phyloP scores from a whole-genome alignment of 2,329 filamentous ascomycete species.

The Didymella arachidicola region DNA sequence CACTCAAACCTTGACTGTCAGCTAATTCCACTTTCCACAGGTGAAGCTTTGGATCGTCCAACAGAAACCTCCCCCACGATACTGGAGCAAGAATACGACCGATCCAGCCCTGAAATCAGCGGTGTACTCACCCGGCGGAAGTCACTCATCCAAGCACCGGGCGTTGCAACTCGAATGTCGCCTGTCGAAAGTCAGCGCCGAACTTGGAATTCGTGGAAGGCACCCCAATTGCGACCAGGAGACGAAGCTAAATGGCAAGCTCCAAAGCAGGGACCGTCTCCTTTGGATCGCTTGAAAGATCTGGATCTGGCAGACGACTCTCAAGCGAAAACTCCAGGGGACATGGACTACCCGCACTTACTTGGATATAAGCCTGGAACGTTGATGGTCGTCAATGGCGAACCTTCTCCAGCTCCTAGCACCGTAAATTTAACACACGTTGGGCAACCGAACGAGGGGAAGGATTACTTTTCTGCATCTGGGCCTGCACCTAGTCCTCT shows the following conservation, averaged over 20 bases:
- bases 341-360: conserved; percentile 53
- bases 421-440: conserved; percentile 24
- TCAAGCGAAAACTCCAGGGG: conserved; percentile 52
- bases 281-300: conserved; percentile 31
- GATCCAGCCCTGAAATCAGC: conserved; percentile 26
- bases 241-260: conserved; percentile 45
- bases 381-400: conserved; percentile 58
- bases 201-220: conserved; percentile 45
- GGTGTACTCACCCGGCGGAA: conserved; percentile 47
- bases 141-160: conserved; percentile 52
- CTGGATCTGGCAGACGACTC: conserved; percentile 35
- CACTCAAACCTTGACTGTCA: neutral
- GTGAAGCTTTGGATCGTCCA: conserved; percentile 40
- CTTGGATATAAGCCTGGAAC: conserved; percentile 54
- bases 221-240: conserved; percentile 33
- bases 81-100: conserved; percentile 22
- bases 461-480: conserved; percentile 42
- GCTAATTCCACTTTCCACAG: conserved; percentile 28
- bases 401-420: conserved; percentile 55
- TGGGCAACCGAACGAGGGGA: neutral
- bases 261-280: conserved; percentile 26
- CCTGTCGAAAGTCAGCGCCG: conserved; percentile 45
- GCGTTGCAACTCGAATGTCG: conserved; percentile 48
- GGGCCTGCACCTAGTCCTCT: conserved; percentile 31
- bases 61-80: conserved; percentile 20